A percentile compares a stretch with the other conserved stretches of the same genome.
phyloP scores from a whole-genome alignment of 1,284 basidiomycete genomes.

The Thecaphora frezii region DNA sequence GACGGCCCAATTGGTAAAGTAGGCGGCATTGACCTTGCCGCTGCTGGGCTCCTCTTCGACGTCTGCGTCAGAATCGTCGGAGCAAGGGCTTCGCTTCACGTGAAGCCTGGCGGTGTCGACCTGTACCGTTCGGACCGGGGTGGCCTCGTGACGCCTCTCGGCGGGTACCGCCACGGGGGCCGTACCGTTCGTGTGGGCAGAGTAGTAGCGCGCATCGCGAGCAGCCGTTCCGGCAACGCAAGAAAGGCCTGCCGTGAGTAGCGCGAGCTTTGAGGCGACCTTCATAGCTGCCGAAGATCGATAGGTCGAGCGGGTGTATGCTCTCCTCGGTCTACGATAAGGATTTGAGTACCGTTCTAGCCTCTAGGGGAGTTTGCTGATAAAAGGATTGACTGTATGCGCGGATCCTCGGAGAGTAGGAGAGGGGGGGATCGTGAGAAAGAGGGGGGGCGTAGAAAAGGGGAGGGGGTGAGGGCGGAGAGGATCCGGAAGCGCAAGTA shows the following conservation, averaged over 20 bases:
- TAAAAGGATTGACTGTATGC: too few relatives aligned
- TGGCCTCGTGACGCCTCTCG: not conserved
- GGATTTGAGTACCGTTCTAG: too few relatives aligned
- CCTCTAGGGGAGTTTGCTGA: too few relatives aligned
- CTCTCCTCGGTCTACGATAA: too few relatives aligned
- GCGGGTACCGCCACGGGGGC: not conserved
- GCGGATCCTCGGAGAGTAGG: too few relatives aligned
- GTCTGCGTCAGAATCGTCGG: not conserved
- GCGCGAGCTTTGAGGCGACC: not conserved
- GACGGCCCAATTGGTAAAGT: constrained; percentile 63
- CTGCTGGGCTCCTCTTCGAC: not conserved
- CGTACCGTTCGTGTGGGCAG: not conserved
- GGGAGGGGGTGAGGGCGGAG: too few relatives aligned
- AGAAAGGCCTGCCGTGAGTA: not conserved
- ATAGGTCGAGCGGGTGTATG: too few relatives aligned
- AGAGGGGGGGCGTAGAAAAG: too few relatives aligned
- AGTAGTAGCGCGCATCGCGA: not conserved
- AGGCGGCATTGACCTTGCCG: not conserved
- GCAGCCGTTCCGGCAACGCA: not conserved
- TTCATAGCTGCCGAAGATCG: not conserved
- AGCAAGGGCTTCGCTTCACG: not conserved
- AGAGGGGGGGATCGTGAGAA: too few relatives aligned
- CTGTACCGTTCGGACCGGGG: not conserved
- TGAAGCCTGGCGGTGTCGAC: not conserved
- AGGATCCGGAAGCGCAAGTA: too few relatives aligned